Base-by-base conservation (phyloP, 2,329 filamentous ascomycete genomes). In the Grosmannia huntii region DNA sequence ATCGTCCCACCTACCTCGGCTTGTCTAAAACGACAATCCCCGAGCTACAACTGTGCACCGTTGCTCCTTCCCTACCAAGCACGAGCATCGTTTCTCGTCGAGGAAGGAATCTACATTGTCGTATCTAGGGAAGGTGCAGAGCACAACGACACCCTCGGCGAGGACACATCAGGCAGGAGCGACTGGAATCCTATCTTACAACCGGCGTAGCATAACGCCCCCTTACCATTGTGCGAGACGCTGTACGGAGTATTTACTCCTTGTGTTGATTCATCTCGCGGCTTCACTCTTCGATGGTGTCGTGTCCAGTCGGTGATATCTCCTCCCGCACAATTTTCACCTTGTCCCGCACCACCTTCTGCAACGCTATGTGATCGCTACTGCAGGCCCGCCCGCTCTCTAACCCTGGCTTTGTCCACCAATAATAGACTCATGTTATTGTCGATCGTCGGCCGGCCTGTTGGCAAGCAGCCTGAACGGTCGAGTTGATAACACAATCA, bases 331-430 rank as follows among this genome's bases (percentile, higher is more conserved):
- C 41, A 44, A 36, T 54, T 44, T 54, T 46, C 41, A 58, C 57
- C 44, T 51, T 53, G 33, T 57, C 38, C 50, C 58, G 38, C 36
- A 44, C 31, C 46, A 48, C 38, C 46, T 44, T 41, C 48, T 57
- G 27, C 55, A 36, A 50, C 49, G 36, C 48, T 50, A 41, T 52
- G 46, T 55, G 44, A 59, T 59, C 57, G 57, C 57, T 59, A 59
- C 58, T 59, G 58, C 58, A 59, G 58, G 58, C 54, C 57, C 58
- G 58, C 58, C 58, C 41, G 54, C 50, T 41, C 19, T 58, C 44
- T 52, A 14, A 44, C 31, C 44, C 52, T 49, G 14, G 31, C 33
- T 19, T 56, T 21, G 44, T 28, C 50, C 38, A 21, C 56, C 56
- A 53, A 46, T 33, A 10, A 6, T 16, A 28, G 11, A 7, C 28